Evolutionary conservation across 2,329 filamentous ascomycete species (phyloP).

Genomic region (Exophiala sp.): DNA sequence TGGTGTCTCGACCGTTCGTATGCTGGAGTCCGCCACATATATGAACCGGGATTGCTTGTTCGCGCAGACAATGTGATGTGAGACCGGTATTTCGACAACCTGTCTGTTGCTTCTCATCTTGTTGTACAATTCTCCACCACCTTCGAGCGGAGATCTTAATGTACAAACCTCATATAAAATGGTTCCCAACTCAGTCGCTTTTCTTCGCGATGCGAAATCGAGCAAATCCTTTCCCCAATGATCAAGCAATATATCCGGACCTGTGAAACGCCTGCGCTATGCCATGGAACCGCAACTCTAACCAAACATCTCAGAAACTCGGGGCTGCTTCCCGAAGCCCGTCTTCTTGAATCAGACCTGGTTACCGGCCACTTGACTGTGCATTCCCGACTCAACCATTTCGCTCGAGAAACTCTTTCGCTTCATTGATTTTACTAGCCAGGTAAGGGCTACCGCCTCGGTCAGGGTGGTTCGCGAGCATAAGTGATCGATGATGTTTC

Average conservation of each 20-base stretch:
- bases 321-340: not conserved
- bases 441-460: conserved; percentile 93
- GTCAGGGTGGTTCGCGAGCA: conserved; percentile 97
- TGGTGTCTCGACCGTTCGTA: too few species aligned
- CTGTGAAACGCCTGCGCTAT: conserved; percentile 17
- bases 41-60: too few species aligned
- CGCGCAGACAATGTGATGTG: too few species aligned
- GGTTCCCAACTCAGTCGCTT: not conserved
- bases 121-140: conserved; percentile 8
- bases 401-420: conserved; percentile 93
- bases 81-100: too few species aligned
- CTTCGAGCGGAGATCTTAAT: conserved; percentile 13
- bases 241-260: not conserved
- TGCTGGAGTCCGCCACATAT: too few species aligned
- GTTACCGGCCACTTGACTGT: not conserved
- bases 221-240: too few species aligned
- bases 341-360: not conserved
- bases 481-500: conserved; percentile 89
- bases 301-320: not conserved
- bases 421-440: conserved; percentile 96
- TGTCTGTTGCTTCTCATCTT: too few species aligned
- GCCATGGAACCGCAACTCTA: conserved; percentile 1
- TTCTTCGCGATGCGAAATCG: too few species aligned
- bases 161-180: conserved; percentile 1
- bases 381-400: conserved; percentile 24